Evolutionary conservation across 2,329 filamentous ascomycete species (phyloP), one percentile per base, ranked within the genome.

Genomic region (Pseudopyrenochaeta lycopersici): DNA sequence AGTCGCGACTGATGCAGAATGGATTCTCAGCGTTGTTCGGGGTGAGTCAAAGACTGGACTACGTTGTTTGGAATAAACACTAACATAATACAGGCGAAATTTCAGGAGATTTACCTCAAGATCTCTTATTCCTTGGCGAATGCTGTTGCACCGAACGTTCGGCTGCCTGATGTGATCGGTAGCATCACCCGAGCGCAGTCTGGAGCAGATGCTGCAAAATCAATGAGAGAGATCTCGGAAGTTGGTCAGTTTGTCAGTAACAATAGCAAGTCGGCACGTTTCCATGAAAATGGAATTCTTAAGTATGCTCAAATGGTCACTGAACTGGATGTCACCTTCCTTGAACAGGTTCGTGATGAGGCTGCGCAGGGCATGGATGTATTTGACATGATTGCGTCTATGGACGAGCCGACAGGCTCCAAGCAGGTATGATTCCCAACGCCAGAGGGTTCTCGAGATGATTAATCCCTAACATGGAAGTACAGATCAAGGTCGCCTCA

Each of bases 91-190:
- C 32, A 35, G 45, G 72, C 80, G 7, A 83, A 82, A 63, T 67
- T 84, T 4, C 81, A 84, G 50, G 81, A 84, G 50, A 73, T 84
- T 0, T 81, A 83, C 1, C 75, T 85, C 14, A 82, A 82, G 52
- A 73, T 84, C 0, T 83, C 82, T 0, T 85, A 83, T 67, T 74
- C 74, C 3, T 72, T 82, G 12, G 82, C 81, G 1, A 82, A 79
- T 39, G 58, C 71, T 4, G 68, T 75, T 7, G 57, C 70, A 55
- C 56, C 58, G 1, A 60, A 56, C 23, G 56, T 66, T 11, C 72
- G 73, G 11, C 70, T 82, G 3, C 80, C 80, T 1, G 80, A 82
- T 52, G 74, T 82, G n/a, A 75, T 76, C 18, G 81, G 68, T 41
- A 76, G 66, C 33, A 76, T 76, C 52, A 77, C 69, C 14, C 75